Percentiles rank a stretch among this genome's conserved stretches.
Evolutionary conservation across 1,139 yeast species (phyloP).

Genomic region (Spathaspora sp.): DNA sequence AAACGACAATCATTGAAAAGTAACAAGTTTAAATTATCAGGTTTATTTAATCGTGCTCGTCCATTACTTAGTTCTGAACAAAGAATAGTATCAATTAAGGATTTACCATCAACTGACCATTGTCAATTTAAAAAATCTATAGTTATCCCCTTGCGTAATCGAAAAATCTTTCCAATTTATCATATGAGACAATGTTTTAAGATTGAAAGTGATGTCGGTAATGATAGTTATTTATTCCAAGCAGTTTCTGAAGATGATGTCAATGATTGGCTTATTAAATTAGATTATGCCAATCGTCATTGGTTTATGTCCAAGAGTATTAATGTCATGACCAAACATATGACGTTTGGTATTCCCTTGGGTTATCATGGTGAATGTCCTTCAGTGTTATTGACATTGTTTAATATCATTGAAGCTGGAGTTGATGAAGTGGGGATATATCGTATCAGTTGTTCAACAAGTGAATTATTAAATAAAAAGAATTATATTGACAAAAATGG

Average conservation of each 20-base stretch:
- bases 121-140: slow-evolving; percentile 14
- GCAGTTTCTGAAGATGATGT: slow-evolving; percentile 63
- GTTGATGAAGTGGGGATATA: slow-evolving; percentile 89
- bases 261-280: slow-evolving; percentile 68
- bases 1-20: slow-evolving; percentile 40
- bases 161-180: slow-evolving; percentile 55
- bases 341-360: slow-evolving; percentile 89
- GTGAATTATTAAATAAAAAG: slow-evolving; percentile 70
- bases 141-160: slow-evolving; percentile 53
- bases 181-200: slow-evolving; percentile 58
- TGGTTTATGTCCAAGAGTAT: slow-evolving; percentile 55
- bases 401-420: slow-evolving; percentile 83
- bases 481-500: slow-evolving; percentile 73
- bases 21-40: slow-evolving; percentile 46
- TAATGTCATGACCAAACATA: slow-evolving; percentile 20
- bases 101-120: slow-evolving; percentile 47
- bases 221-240: slow-evolving; percentile 67
- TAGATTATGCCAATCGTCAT: slow-evolving; percentile 51
- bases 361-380: slow-evolving; percentile 67
- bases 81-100: slow-evolving; percentile 39
- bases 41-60: slow-evolving; percentile 40
- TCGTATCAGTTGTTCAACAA: slow-evolving; percentile 86
- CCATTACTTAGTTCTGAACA: slow-evolving; percentile 44
- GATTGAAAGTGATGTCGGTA: slow-evolving; percentile 51
- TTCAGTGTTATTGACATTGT: slow-evolving; percentile 58